Evolutionary conservation across 768 basidiomycete species (phyloP), one percentile per base, ranked within the genome.

Genomic region (Rhodotorula toruloides): DNA sequence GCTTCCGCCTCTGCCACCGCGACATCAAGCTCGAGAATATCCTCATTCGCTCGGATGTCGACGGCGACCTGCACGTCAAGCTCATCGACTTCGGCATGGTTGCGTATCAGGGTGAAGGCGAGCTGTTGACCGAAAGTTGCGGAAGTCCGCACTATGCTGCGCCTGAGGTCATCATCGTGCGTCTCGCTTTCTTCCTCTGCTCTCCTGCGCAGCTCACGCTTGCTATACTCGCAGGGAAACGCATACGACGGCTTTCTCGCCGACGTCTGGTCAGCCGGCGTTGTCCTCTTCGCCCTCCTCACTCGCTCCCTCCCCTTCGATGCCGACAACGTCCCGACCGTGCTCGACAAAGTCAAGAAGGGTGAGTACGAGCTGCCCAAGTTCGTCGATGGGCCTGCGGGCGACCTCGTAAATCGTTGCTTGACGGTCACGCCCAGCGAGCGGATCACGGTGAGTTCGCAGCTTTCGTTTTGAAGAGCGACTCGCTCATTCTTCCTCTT

Each of bases 1-100:
- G 86, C n/a, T 90, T 92, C 80, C 90, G 91, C 74, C 88, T 97
- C 75, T 88, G 88, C 32, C 93, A 96, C 76, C 86, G 93, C 43
- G 93, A 97, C 78, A 81, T 97, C 57, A 94, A 98, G 75, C 91
- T 90, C 3, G 93, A 96, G 77, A 98, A 96, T 76, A 81, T 98
- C 37, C 81, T 98, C 57, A 84, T 94, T 54, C 89, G 91, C 79
- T 81, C 83, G 44, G 80, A 89, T 32, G 84, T 83, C 69, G 91
- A 91, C 53, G 52, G 39, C 22, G 40, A 42, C 6, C 39, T 55
- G 9, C 22, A 8, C 72, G 86, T 97, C 83, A 98, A 94, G 76
- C 86, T 97, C 40, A 91, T 90, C 4, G 93, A 97, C 78, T 93
- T 96, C 76, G 92, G 93, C n/a, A 92, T 96, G 89, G 91, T 92